Base-by-base conservation (phyloP, 371 early-diverging fungal genomes). In the Basidiobolus meristosporus region DNA sequence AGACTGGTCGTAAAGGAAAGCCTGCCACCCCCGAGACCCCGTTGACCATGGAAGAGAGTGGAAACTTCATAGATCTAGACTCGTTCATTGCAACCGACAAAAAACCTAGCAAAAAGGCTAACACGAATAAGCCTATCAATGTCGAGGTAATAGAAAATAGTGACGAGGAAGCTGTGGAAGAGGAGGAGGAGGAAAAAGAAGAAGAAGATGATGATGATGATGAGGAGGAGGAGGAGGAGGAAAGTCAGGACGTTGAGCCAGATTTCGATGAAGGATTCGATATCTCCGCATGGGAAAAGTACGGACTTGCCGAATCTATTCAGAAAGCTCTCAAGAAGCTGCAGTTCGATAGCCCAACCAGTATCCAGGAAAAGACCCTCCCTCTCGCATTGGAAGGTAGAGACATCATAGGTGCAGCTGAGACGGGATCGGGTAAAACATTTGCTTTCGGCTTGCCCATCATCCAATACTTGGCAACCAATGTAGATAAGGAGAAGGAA, bases 341-440 rank as follows among this genome's bases (percentile, higher is more conserved):
- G 38, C 90, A 92, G 1, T 98, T 91, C 64, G 60, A 65, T 17
- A 59, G 62, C 15, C 99, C 99, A 2, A 97, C 98, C 1, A 80
- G 82, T 17, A 98, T 99, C 47, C 99, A 99, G 65, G 61, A 70
- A 9, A 63, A 85, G 44, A 67, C 87, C 7, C 64, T 97, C 30
- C 75, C 83, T 10, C 47, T 74, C 21, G 70, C 90, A 18, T 49
- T 73, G 19, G 38, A 52, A 2, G 77, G 83, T 28, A 70, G 84
- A 28, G 91, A 98, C 53, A 71, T 98, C 41, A 76, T 99, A 31
- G 99, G 98, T 39, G 88, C 91, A 16, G 98, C 99, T 1, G 89
- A 92, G 47, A 99, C 99, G 1, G 88, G 88, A 51, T 86, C 89
- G 12, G 96, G 93, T 45, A 95, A 95, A 61, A 92, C 93, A 1